Evolutionary conservation across 192 early-diverging fungal genomes (phyloP).

Genomic region (Powellomyces hirtus): DNA sequence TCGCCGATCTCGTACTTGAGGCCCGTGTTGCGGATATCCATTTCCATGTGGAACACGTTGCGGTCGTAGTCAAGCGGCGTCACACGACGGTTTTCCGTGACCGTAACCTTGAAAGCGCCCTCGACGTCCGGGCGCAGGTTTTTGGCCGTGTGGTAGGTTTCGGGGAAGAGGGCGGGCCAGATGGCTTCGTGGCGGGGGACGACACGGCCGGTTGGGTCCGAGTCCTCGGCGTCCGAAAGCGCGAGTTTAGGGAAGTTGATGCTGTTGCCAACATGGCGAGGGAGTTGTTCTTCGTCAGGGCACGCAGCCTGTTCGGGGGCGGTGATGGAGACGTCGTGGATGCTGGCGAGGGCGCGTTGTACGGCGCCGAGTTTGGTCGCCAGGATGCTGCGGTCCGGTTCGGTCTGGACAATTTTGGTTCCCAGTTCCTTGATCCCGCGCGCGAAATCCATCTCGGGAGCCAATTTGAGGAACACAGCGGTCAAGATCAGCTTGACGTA

Average conservation of each 20-base stretch:
- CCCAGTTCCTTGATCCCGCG: conserved; percentile 20
- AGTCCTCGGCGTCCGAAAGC: conserved; percentile 39
- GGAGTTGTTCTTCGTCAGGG: conserved; percentile 22
- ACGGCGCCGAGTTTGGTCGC: conserved; percentile 40
- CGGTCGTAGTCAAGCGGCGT: conserved; percentile 89
- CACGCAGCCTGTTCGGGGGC: background rate
- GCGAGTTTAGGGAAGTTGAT: conserved; percentile 20
- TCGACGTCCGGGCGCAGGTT: conserved; percentile 63
- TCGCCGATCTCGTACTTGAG: conserved; percentile 91
- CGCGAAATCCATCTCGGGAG: conserved; percentile 26
- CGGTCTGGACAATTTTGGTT: conserved; percentile 1
- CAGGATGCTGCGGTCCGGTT: conserved; percentile 28
- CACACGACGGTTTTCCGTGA: conserved; percentile 77
- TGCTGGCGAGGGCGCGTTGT: conserved; percentile 21
- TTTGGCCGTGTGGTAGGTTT: conserved; percentile 56
- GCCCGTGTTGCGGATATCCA: conserved; percentile 76
- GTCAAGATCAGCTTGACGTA: conserved; percentile 61
- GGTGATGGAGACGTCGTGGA: conserved; percentile 10
- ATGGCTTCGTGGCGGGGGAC: conserved; percentile 57
- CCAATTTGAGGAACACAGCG: conserved; percentile 53
- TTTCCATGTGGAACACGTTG: conserved; percentile 96
- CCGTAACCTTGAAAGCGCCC: conserved; percentile 59
- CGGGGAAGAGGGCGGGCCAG: conserved; percentile 68
- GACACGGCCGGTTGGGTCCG: conserved; percentile 25
- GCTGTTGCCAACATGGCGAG: conserved; percentile 20